Evolutionary conservation across 306 rosid genomes (phyloP).

Genomic region (Vigna radiata): DNA sequence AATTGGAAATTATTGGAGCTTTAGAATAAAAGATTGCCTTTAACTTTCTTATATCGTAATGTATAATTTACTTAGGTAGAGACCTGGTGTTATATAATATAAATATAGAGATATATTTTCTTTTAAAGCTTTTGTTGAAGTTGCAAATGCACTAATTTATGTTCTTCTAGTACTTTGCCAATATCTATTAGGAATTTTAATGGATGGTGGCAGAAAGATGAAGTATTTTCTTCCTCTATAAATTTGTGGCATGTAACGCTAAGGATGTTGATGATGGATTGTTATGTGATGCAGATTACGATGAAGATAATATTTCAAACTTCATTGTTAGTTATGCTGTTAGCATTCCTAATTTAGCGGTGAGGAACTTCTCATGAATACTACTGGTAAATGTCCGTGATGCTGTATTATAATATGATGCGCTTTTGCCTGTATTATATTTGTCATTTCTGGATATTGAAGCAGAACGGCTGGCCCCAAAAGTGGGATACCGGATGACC

Average conservation of each 20-base stretch:
- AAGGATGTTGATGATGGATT: constrained; percentile 27
- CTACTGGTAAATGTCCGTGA: constrained; percentile 60
- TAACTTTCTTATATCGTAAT: too few species aligned
- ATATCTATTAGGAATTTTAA: constrained; percentile 31
- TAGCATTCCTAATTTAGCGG: constrained; percentile 86
- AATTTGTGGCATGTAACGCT: constrained; percentile 23
- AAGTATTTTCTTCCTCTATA: constrained; percentile 23
- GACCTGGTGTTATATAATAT: too few species aligned
- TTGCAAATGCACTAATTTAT: constrained; percentile 11
- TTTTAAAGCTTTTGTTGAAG: background rate
- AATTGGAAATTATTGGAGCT: background rate
- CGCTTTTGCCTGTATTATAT: constrained; percentile 41
- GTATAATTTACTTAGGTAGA: too few species aligned
- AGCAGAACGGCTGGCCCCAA: too few species aligned
- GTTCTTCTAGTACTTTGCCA: constrained; percentile 32
- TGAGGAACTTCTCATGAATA: constrained; percentile 83
- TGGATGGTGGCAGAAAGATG: constrained; percentile 28
- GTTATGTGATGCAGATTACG: constrained; percentile 68
- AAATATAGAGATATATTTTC: background rate
- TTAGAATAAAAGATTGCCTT: background rate
- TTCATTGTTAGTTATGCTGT: constrained; percentile 68
- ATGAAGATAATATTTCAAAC: constrained; percentile 59
- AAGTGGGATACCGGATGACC: too few species aligned
- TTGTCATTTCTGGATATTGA: too few species aligned
- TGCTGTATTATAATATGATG: constrained; percentile 52